Evolutionary conservation across 1,284 basidiomycete genomes (phyloP).

Genomic region (Trichosporon sp.): DNA sequence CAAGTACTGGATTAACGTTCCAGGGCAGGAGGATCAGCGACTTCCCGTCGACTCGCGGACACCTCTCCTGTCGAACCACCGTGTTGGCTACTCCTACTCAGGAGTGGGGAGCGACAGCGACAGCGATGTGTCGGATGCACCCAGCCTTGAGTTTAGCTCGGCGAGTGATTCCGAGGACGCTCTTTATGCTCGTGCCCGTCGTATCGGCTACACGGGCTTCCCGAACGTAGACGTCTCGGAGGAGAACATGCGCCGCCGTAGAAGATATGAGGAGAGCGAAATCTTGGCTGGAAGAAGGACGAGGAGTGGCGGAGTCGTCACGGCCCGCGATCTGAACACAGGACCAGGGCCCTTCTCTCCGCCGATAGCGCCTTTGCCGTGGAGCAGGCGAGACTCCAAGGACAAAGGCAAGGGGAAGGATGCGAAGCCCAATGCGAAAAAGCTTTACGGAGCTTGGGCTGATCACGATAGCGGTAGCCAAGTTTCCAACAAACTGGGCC

Average conservation of each 20-base stretch:
- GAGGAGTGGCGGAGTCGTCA: neutral
- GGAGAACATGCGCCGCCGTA: constrained; percentile 36
- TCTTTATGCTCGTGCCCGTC: constrained; percentile 62
- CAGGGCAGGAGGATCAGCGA: constrained; percentile 48
- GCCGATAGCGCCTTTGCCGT: constrained; percentile 11
- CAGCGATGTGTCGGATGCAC: constrained; percentile 44
- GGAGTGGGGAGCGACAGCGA: constrained; percentile 20
- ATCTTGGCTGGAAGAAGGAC: constrained; percentile 57
- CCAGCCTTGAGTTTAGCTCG: constrained; percentile 39
- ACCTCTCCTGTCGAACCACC: constrained; percentile 58
- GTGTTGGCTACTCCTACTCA: constrained; percentile 28
- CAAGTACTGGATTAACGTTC: constrained; percentile 84
- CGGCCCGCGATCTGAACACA: neutral
- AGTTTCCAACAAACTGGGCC: neutral
- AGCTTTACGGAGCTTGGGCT: constrained; percentile 50
- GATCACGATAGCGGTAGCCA: constrained; percentile 1
- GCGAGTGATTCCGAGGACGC: constrained; percentile 52
- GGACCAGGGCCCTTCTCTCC: neutral
- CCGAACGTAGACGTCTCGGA: constrained; percentile 77
- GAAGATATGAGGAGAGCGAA: constrained; percentile 45
- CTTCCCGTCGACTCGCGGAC: constrained; percentile 46
- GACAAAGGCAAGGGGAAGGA: constrained; percentile 6
- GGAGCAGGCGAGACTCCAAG: constrained; percentile 10
- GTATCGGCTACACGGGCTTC: constrained; percentile 86
- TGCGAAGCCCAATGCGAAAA: neutral